Conservation (phyloP, 805 yeast genomes). For the Saccharomycopsis fibuligera region DNA sequence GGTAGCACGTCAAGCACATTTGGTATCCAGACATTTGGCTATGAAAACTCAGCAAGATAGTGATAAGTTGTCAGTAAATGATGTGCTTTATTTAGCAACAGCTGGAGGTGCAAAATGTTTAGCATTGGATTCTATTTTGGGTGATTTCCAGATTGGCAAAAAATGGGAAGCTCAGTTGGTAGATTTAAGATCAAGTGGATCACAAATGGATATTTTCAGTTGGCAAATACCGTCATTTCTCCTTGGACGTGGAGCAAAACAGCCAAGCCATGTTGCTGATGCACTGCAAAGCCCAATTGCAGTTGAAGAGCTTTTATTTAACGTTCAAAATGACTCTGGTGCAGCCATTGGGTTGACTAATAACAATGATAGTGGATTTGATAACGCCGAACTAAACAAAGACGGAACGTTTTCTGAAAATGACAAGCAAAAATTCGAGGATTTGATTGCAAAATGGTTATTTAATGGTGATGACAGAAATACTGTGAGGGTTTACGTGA, state of each 20-base stretch:
- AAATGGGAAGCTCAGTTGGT: constrained; percentile 79
- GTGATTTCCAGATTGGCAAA: constrained; percentile 72
- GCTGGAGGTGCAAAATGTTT: constrained; percentile 83
- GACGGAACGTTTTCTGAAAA: constrained; percentile 20
- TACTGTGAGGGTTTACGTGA: constrained; percentile 72
- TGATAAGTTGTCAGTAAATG: constrained; percentile 54
- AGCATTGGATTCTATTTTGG: constrained; percentile 49
- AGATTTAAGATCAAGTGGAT: constrained; percentile 45
- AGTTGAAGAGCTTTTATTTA: neutral
- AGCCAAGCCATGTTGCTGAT: too few species aligned
- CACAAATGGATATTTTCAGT: constrained; percentile 68
- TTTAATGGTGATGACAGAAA: constrained; percentile 94
- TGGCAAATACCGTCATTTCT: constrained; percentile 52
- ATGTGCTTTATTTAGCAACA: constrained; percentile 77
- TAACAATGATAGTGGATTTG: neutral
- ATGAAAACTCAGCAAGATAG: constrained; percentile 43
- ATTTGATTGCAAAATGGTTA: constrained; percentile 80
- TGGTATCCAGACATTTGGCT: constrained; percentile 66
- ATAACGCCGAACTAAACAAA: constrained; percentile 2
- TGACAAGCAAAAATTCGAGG: constrained; percentile 39
- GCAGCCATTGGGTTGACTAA: neutral
- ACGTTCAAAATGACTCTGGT: neutral
- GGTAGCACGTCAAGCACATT: constrained; percentile 61
- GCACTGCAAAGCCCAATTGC: neutral
- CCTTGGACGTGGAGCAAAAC: constrained; percentile 8